phyloP scores from a whole-genome alignment of 2,329 filamentous ascomycete species.

The Penicillium rolfsii region DNA sequence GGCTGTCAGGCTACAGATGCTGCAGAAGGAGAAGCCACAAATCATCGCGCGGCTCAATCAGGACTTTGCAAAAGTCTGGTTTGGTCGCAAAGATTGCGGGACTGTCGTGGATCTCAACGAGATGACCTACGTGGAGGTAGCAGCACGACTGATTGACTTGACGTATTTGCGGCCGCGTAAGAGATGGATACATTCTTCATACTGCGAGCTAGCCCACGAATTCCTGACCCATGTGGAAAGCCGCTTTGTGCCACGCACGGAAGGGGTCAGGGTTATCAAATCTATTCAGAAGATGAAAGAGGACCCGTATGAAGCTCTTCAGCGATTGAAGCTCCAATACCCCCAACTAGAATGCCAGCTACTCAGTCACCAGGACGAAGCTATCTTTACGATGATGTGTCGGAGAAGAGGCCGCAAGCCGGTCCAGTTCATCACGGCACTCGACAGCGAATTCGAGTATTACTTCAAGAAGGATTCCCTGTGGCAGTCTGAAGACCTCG shows the following conservation, averaged over 20 bases:
- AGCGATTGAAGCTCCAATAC: slow-evolving; percentile 55
- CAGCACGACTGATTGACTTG: slow-evolving; percentile 79
- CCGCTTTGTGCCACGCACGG: slow-evolving; percentile 62
- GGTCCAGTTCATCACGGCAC: slow-evolving; percentile 84
- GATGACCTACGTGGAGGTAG: slow-evolving; percentile 88
- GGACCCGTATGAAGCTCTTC: neutral
- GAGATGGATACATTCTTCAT: slow-evolving; percentile 67
- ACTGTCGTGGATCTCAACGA: slow-evolving; percentile 82
- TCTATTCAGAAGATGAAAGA: neutral
- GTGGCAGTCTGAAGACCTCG: slow-evolving; percentile 96
- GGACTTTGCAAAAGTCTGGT: slow-evolving; percentile 95
- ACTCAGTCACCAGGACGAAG: slow-evolving; percentile 94
- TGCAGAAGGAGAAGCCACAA: neutral
- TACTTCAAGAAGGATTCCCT: slow-evolving; percentile 99
- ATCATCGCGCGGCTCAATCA: slow-evolving; percentile 84
- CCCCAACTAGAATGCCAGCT: slow-evolving; percentile 82
- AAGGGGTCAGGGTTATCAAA: slow-evolving; percentile 63
- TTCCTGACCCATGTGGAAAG: slow-evolving; percentile 94
- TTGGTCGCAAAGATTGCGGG: slow-evolving; percentile 76
- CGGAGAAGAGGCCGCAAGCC: slow-evolving; percentile 89
- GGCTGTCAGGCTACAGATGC: slow-evolving; percentile 2
- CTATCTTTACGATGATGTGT: slow-evolving; percentile 89
- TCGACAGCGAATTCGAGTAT: slow-evolving; percentile 95
- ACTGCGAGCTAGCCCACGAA: slow-evolving; percentile 86
- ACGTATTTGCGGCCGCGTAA: slow-evolving; percentile 59